Evolutionary conservation across 2,329 filamentous ascomycete genomes (phyloP), one percentile per base, ranked within the genome.

Genomic region (Cadophora gregata): DNA sequence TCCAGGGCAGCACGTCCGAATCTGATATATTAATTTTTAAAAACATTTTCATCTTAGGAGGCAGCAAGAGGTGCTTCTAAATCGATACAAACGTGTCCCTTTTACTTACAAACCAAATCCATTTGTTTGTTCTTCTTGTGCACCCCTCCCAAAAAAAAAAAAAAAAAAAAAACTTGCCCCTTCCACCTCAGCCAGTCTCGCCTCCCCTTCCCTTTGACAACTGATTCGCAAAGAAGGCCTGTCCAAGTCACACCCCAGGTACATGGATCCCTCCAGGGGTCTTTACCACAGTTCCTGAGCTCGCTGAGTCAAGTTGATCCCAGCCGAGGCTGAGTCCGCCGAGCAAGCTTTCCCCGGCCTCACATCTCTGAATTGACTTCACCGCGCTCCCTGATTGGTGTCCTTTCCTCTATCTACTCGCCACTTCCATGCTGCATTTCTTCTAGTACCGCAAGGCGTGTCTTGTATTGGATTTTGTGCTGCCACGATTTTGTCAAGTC

Each of bases 281-380:
- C n/a, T 10, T 14, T 14, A 38, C 36, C 36, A 38, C n/a, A n/a
- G n/a, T n/a, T n/a, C n/a, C n/a, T n/a, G n/a, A n/a, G n/a, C n/a
- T n/a, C n/a, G n/a, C n/a, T n/a, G n/a, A n/a, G n/a, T n/a, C n/a
- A n/a, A n/a, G n/a, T n/a, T n/a, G n/a, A n/a, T n/a, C n/a, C 5
- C 59, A 53, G 36, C 27, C 47, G 60, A 60, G 31, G 42, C 25
- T 38, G 42, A 59, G 55, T n/a, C n/a, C 21, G 7, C 12, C 47
- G 27, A 63, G 59, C 67, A 61, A 65, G 53, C 53, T 62, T 31
- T 58, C 64, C 64, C 62, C 45, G 53, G 62, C 59, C 56, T 65
- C 66, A 24, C 45, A 61, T 56, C 55, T 63, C 64, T 63, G 61
- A 60, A 65, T 56, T 60, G 50, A 27, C 55, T 45, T 56, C 47